Evolutionary conservation across 2,329 filamentous ascomycete species (phyloP).

Genomic region (Epichloe glyceriae): DNA sequence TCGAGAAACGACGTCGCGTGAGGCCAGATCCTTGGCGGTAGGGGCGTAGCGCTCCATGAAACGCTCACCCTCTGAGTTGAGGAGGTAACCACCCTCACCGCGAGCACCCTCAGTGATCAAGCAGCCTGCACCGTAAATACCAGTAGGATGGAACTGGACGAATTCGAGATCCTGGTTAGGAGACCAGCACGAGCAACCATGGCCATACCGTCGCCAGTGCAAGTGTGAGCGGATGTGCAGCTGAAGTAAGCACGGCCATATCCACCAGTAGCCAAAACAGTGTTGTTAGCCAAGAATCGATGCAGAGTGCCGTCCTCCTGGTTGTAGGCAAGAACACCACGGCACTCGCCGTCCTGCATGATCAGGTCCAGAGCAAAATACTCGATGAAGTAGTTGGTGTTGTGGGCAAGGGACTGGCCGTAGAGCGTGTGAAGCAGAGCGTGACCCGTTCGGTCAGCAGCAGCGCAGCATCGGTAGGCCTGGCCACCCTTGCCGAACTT

Average conservation of each 20-base stretch:
- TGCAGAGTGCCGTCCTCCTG: slow-evolving; percentile 97
- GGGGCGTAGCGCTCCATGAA: slow-evolving; percentile 99
- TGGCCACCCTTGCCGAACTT: slow-evolving; percentile 94
- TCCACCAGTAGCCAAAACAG: slow-evolving; percentile 89
- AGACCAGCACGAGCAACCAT: slow-evolving; percentile 98
- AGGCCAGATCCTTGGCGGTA: slow-evolving; percentile 94
- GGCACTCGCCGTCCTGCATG: slow-evolving; percentile 95
- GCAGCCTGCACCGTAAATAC: slow-evolving; percentile 96
- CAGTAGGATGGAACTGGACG: slow-evolving; percentile 97
- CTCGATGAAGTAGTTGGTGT: slow-evolving; percentile 99
- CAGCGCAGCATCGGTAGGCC: slow-evolving; percentile 93
- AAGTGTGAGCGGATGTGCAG: slow-evolving; percentile 96
- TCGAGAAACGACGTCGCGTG: slow-evolving; percentile 89
- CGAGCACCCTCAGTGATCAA: slow-evolving; percentile 96
- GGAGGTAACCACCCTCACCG: slow-evolving; percentile 94
- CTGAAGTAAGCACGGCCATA: slow-evolving; percentile 98
- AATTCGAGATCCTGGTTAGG: slow-evolving; percentile 98
- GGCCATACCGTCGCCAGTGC: slow-evolving; percentile 97
- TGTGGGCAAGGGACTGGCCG: slow-evolving; percentile 90
- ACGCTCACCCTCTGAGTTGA: slow-evolving; percentile 95
- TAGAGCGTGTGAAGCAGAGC: slow-evolving; percentile 97
- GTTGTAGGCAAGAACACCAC: slow-evolving; percentile 94
- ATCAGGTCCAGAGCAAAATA: slow-evolving; percentile 95
- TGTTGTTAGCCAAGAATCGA: slow-evolving; percentile 93
- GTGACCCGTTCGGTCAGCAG: slow-evolving; percentile 92